A percentile compares a stretch with the other conserved stretches of the same genome.
phyloP scores from a whole-genome alignment of 2,329 filamentous ascomycete species.

The Aspergillus spinulosporus region DNA sequence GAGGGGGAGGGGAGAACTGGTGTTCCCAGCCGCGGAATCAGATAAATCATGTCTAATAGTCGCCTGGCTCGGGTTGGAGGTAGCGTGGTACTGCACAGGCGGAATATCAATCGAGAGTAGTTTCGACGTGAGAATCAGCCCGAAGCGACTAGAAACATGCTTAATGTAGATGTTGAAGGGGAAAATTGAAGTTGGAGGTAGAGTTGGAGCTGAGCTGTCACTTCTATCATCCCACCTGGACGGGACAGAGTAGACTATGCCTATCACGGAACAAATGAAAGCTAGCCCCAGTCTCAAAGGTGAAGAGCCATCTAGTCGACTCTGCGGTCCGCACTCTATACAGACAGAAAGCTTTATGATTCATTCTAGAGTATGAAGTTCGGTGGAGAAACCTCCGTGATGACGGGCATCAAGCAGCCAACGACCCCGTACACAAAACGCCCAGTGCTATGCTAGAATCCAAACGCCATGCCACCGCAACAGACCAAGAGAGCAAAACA shows the following conservation, averaged over 20 bases:
- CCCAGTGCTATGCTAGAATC: conserved; percentile 8
- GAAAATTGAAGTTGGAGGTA: background rate
- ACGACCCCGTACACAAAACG: conserved; percentile 4
- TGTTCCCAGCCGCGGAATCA: no score
- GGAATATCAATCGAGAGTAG: no score
- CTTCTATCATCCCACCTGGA: no score
- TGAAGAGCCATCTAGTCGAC: no score
- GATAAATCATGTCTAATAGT: no score
- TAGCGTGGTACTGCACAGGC: no score
- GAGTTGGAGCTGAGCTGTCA: background rate
- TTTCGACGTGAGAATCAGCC: no score
- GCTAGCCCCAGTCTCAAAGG: background rate
- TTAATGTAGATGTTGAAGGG: no score
- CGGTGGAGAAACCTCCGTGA: background rate
- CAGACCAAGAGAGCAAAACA: background rate
- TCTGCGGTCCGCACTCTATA: background rate
- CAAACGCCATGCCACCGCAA: conserved; percentile 3
- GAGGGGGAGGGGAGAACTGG: no score
- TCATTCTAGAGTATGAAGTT: background rate
- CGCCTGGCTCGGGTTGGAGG: no score
- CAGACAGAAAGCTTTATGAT: background rate
- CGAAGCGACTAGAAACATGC: no score
- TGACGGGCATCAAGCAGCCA: background rate
- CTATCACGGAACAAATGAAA: conserved; percentile 5
- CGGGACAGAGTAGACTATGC: background rate